A percentile compares a stretch with the other conserved stretches of the same genome.
phyloP scores from a whole-genome alignment of 2,329 filamentous ascomycete genomes.

The Aspergillus sp. region DNA sequence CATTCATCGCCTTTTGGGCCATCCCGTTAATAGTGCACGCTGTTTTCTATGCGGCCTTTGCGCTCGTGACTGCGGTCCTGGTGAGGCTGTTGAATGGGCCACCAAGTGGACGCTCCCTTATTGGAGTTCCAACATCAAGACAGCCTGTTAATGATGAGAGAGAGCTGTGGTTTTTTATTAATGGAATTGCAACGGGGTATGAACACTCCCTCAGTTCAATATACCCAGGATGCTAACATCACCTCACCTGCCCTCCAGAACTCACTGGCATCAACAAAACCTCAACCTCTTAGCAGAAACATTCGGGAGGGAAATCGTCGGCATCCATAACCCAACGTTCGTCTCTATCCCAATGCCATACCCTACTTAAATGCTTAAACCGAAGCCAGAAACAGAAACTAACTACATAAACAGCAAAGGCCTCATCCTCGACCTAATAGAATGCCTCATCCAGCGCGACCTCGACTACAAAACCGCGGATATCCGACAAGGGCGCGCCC shows the following conservation, averaged over 20 bases:
- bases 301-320: constrained; percentile 5
- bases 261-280: constrained; percentile 4
- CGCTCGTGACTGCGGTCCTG: neutral
- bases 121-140: neutral
- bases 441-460: constrained; percentile 7
- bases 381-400: neutral
- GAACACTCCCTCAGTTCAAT: no score
- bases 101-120: neutral
- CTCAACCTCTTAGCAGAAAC: neutral
- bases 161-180: constrained; percentile 8
- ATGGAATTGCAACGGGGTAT: constrained; percentile 6
- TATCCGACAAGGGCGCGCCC: constrained; percentile 4
- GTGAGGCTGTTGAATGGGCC: neutral
- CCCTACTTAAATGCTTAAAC: no score
- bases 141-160: neutral
- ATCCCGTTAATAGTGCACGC: neutral
- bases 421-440: constrained; percentile 2
- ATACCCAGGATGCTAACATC: no score
- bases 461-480: constrained; percentile 7
- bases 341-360: no score
- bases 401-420: neutral
- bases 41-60: neutral
- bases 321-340: constrained; percentile 6
- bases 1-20: neutral
- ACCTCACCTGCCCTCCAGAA: neutral